Percentiles rank a stretch among this genome's conserved stretches.
These are phyloP conservation scores for Lippia alba DNA, from an alignment of 305 asterid species.

Conservation along the genomic window DNA sequence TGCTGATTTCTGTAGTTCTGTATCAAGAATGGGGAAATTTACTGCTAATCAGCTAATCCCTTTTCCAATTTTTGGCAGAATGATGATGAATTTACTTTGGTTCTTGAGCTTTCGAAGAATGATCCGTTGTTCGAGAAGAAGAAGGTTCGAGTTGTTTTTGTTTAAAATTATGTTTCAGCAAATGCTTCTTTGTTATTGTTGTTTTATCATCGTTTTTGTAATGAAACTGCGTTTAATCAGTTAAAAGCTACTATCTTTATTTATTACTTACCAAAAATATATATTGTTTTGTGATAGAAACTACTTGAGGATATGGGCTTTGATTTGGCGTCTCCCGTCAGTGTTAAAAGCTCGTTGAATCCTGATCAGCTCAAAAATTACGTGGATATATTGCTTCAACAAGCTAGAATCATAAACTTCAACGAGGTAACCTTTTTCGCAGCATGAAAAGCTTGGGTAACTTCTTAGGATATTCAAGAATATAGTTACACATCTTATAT, in stretches of 20 bases:
- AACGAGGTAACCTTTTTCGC: slow-evolving; percentile 61
- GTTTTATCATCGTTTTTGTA: no score
- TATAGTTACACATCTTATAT: neutral
- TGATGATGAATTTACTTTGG: slow-evolving; percentile 51
- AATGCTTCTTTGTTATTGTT: neutral
- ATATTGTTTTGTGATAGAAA: slow-evolving; percentile 50
- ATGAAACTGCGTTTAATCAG: slow-evolving; percentile 26
- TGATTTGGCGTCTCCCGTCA: slow-evolving; percentile 37
- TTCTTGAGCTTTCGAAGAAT: slow-evolving; percentile 60
- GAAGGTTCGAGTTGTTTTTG: slow-evolving; percentile 52
- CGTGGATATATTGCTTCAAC: slow-evolving; percentile 51
- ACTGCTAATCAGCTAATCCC: slow-evolving; percentile 25
- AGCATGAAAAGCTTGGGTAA: slow-evolving; percentile 21
- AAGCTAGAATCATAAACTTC: slow-evolving; percentile 65
- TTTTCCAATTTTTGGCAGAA: slow-evolving; percentile 40
- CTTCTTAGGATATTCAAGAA: neutral
- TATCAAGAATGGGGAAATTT: slow-evolving; percentile 7
- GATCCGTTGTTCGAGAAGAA: slow-evolving; percentile 66
- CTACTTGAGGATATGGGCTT: slow-evolving; percentile 54
- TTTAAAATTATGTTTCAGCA: neutral
- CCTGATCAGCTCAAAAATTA: slow-evolving; percentile 51
- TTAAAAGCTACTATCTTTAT: neutral
- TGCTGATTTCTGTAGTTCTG: neutral
- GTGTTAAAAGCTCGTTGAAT: slow-evolving; percentile 51
- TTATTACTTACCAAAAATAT: slow-evolving; percentile 6